Evolutionary conservation across 805 yeast genomes (phyloP), one percentile per base, ranked within the genome.

Genomic region (Ogataea nakhonphanomensis): DNA sequence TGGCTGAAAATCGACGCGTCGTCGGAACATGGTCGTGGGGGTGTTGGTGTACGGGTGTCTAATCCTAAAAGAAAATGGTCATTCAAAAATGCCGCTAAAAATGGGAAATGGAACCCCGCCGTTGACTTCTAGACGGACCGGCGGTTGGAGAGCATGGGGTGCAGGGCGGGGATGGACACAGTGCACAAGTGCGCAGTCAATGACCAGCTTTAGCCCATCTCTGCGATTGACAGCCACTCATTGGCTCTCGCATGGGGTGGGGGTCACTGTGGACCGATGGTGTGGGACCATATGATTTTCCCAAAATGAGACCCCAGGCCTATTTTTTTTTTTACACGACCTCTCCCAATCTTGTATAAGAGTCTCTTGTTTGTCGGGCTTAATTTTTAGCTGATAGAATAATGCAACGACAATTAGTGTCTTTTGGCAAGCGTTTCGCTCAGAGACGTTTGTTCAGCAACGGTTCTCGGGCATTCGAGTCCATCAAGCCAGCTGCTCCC

Each of bases 311-410:
- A 33, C 36, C 36, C 36, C 29, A 8, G 8, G 7, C n/a, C 14
- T 20, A 25, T 33, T 32, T 25, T 8, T 33, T 14, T 14, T 15
- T 17, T 15, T 15, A 38, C 42, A 38, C 42, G 42, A 38, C 42
- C 42, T 24, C 25, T 7, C n/a, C 12, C 9, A 13, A 28, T 38
- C 27, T 38, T 8, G 23, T 38, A 38, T 38, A 38, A 37, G 37
- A 38, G 30, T 24, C 24, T 29, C 23, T 14, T 29, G 22, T 14
- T 29, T 38, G 30, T 38, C 42, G 42, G 33, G 33, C 24, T 27
- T n/a, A 21, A 22, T 33, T 38, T 25, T 31, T 12, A n/a, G 11
- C 10, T 28, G 14, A 15, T 24, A 17, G 7, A 38, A 31, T 25
- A 6, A 38, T 38, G 37, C 23, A 38, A 2, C 33, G 37, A 7